Base-by-base conservation (phyloP, 108 stramenopile species). In the Cyclostephanos tholiformis region DNA sequence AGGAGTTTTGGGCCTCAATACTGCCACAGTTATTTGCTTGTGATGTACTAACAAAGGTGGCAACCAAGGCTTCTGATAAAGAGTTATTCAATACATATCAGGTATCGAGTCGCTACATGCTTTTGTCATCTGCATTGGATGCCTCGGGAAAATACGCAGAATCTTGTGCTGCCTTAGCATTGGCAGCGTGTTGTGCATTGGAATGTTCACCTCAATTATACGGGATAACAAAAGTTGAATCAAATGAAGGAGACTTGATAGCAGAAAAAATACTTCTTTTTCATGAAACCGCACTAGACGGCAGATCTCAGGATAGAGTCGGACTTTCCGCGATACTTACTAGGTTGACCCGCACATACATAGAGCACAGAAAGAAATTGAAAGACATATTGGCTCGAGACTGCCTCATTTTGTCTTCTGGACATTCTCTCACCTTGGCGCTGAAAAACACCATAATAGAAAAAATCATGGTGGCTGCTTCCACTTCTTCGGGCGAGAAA, bases 1-100 rank as follows among this genome's bases (percentile, higher is more conserved):
- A 76, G 75, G 64, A 76, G 27, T 38, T 60, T 30, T 17, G 17
- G 14, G 63, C 68, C 38, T 80, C 79, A 30, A 53, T 80, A 44
- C 38, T 74, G 63, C 67, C 59, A 10, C 79, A 80, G 38, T 36
- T 80, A 0, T 64, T 69, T 56, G 69, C 63, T n/a, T 19, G 56
- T 7, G 79, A 80, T 14, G 41, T 80, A 35, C 39, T 80, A 35
- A 63, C 72, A 23, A 74, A 25, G 60, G 38, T 80, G 26, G 63
- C 72, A 58, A 30, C 27, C n/a, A 80, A 69, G 68, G 32, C 50
- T 46, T 36, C 68, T 7, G 67, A 63, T 48, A 20, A 51, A 23
- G 27, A 63, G 10, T 69, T 67, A 19, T 80, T 74, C 48, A 72
- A 74, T 9, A 80, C 72, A 57, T 80, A 74, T 39, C 79, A 80